Evolutionary conservation across 352 stramenopile species (phyloP).

Genomic region (Blastocystis hominis): DNA sequence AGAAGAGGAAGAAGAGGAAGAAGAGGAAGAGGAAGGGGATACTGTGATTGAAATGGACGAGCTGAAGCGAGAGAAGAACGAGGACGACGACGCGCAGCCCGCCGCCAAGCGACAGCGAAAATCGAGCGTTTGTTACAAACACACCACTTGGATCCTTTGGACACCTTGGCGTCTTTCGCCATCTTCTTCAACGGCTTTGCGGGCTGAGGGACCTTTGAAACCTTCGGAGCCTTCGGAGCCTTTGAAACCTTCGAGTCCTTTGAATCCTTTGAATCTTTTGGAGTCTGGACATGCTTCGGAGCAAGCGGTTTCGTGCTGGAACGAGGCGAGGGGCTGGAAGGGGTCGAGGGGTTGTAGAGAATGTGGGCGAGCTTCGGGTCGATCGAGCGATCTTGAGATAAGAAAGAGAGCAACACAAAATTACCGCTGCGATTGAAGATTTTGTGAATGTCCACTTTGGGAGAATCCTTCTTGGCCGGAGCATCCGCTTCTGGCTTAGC

Average conservation of each 20-base stretch:
- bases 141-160: neutral
- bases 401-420: neutral
- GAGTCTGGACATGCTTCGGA: neutral
- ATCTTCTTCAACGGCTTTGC: too few relatives aligned
- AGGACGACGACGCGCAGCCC: neutral
- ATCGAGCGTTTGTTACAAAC: neutral
- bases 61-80: neutral
- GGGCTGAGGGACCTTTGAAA: too few relatives aligned
- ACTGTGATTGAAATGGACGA: conserved; percentile 9
- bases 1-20: neutral
- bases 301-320: neutral
- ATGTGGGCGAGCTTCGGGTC: conserved; percentile 42
- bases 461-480: neutral
- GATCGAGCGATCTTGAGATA: conserved; percentile 5
- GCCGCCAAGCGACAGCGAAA: neutral
- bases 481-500: neutral
- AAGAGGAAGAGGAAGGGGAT: conserved; percentile 29
- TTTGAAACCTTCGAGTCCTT: too few relatives aligned
- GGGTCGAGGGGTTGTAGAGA: neutral
- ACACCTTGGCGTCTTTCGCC: too few relatives aligned
- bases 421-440: conserved; percentile 51
- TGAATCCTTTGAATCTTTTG: too few relatives aligned
- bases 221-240: too few relatives aligned
- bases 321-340: neutral
- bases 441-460: conserved; percentile 43